A percentile compares a stretch with the other conserved stretches of the same genome.
phyloP scores from a whole-genome alignment of 352 stramenopile genomes.

The Phytopythium montanum region DNA sequence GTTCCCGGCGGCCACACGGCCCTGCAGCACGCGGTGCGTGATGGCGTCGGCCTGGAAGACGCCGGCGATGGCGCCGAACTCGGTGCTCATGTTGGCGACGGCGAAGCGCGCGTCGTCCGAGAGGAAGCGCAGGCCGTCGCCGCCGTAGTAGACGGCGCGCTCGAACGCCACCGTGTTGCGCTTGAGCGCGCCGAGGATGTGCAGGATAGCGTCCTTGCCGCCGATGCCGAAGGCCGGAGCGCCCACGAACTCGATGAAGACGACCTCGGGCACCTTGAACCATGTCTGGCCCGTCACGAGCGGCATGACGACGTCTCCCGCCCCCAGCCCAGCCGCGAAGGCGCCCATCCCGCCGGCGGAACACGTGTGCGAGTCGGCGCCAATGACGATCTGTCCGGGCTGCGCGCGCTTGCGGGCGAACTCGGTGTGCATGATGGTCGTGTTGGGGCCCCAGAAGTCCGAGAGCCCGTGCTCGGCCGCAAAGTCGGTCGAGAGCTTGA shows the following conservation, averaged over 20 bases:
- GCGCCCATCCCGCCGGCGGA: constrained; percentile 71
- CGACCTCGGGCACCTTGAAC: constrained; percentile 81
- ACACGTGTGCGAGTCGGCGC: constrained; percentile 75
- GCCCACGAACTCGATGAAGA: constrained; percentile 77
- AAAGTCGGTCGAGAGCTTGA: constrained; percentile 77
- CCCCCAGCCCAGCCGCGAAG: constrained; percentile 67
- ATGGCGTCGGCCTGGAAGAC: constrained; percentile 77
- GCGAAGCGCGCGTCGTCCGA: constrained; percentile 81
- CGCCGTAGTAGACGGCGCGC: constrained; percentile 75
- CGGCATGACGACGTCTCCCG: constrained; percentile 79
- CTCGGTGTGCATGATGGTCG: constrained; percentile 86
- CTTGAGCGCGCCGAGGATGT: constrained; percentile 78
- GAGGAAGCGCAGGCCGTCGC: constrained; percentile 50
- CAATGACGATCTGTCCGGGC: constrained; percentile 82
- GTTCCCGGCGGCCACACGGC: constrained; percentile 15
- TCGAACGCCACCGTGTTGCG: constrained; percentile 83
- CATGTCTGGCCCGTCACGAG: constrained; percentile 81
- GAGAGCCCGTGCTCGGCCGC: constrained; percentile 63
- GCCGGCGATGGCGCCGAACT: constrained; percentile 80
- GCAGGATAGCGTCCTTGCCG: constrained; percentile 77
- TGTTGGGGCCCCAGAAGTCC: constrained; percentile 80
- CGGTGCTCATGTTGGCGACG: constrained; percentile 81
- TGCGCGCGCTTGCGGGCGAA: constrained; percentile 79
- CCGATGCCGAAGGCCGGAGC: constrained; percentile 65
- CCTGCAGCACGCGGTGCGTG: constrained; percentile 53